These are phyloP conservation scores for Candida manassasensis DNA, from an alignment of 805 yeast genomes.

Conservation along the genomic window DNA sequence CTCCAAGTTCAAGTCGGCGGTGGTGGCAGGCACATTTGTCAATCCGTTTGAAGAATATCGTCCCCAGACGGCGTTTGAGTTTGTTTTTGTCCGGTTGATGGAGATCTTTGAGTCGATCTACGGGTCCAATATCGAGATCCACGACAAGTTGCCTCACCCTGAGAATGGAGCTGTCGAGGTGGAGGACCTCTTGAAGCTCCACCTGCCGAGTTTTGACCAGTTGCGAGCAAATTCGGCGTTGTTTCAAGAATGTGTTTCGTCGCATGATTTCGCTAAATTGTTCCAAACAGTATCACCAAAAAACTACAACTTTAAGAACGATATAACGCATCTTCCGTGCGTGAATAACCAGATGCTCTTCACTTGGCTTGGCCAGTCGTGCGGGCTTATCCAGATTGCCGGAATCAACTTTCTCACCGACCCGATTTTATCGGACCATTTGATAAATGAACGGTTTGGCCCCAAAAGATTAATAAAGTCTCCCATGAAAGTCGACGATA, in stretches of 20 bases:
- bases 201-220: slow-evolving; percentile 51
- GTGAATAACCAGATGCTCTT: slow-evolving; percentile 49
- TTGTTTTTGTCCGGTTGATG: slow-evolving; percentile 62
- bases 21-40: slow-evolving; percentile 71
- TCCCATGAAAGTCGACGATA: slow-evolving; percentile 60
- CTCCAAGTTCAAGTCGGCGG: slow-evolving; percentile 31
- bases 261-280: slow-evolving; percentile 16
- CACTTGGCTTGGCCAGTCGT: slow-evolving; percentile 94
- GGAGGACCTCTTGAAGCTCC: slow-evolving; percentile 53
- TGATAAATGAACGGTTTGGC: slow-evolving; percentile 62
- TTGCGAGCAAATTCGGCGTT: slow-evolving; percentile 31
- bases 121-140: slow-evolving; percentile 33
- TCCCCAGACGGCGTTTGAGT: slow-evolving; percentile 85
- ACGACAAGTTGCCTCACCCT: slow-evolving; percentile 27
- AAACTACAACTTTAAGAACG: background rate
- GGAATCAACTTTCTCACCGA: slow-evolving; percentile 79
- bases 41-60: slow-evolving; percentile 91
- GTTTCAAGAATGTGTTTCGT: slow-evolving; percentile 22
- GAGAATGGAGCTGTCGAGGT: slow-evolving; percentile 52
- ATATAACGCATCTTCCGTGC: slow-evolving; percentile 20
- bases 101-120: slow-evolving; percentile 61
- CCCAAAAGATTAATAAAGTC: slow-evolving; percentile 81
- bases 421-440: slow-evolving; percentile 67
- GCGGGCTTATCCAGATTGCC: slow-evolving; percentile 67
- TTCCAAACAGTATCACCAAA: slow-evolving; percentile 1